phyloP scores from a whole-genome alignment of 2,329 filamentous ascomycete genomes.

The Phyllosticta citrichinensis region DNA sequence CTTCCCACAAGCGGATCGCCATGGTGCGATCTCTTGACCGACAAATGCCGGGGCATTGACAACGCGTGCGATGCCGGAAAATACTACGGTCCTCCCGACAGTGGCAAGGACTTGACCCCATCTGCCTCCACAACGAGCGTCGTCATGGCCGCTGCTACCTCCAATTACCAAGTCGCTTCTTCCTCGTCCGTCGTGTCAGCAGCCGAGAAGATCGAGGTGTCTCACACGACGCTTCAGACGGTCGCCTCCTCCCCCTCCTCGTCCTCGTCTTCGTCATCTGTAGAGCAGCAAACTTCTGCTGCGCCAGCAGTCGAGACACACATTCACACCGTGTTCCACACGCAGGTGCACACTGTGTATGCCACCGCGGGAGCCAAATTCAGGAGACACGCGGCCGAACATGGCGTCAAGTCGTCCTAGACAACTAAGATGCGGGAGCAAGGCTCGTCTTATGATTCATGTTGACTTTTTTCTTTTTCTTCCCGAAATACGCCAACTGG shows the following conservation, averaged over 20 bases:
- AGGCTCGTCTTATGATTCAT: not conserved
- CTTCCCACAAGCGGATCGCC: slow-evolving; percentile 46
- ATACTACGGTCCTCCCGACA: slow-evolving; percentile 35
- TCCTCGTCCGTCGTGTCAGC: not conserved
- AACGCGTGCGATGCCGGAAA: slow-evolving; percentile 31
- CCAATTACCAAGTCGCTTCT: slow-evolving; percentile 1
- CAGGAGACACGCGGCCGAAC: not conserved
- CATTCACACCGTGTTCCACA: slow-evolving; percentile 1
- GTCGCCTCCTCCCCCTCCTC: not conserved
- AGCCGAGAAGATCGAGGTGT: not conserved
- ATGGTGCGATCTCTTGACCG: slow-evolving; percentile 53
- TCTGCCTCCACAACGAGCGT: slow-evolving; percentile 15
- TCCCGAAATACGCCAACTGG: not conserved
- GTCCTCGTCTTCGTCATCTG: not conserved
- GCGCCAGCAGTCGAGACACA: not conserved
- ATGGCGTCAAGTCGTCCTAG: slow-evolving; percentile 1
- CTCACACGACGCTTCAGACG: not conserved
- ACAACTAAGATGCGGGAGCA: not conserved
- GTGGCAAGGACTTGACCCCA: slow-evolving; percentile 30
- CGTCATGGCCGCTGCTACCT: slow-evolving; percentile 7
- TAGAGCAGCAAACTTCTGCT: not conserved
- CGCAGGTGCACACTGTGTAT: slow-evolving; percentile 2
- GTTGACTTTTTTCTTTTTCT: not conserved
- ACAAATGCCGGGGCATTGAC: slow-evolving; percentile 46
- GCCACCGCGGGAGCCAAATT: not conserved